Evolutionary conservation across 768 basidiomycete genomes (phyloP), one percentile per base, ranked within the genome.

Genomic region (Phanerodontia chrysosporium): DNA sequence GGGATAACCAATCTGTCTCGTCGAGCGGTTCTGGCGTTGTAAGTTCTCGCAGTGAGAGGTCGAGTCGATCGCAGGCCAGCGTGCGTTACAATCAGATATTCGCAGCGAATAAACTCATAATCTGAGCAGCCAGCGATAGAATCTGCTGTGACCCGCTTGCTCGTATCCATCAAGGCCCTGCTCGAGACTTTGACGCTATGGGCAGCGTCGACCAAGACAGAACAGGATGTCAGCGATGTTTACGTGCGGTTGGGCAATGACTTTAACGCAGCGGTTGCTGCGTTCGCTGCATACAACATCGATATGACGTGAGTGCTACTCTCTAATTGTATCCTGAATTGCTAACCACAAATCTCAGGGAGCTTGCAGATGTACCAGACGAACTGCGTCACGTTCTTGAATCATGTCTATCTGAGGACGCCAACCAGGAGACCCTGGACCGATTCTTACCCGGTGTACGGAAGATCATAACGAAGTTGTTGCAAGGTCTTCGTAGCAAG

Each of bases 241-340:
- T 99, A 99, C 73, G 97, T 99, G 55, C 84, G 86, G 56, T 79
- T 99, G 24, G 97, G 97, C 24, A 98, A 98, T 73, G 95, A 97
- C 70, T 98, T 99, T 78, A 98, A 98, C 69, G 83, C 85, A 16
- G 95, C 95, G 10, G 92, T 95, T 39, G 83, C 88, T 55, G 93
- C 95, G 1, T 99, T 99, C 70, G 81, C 82, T 2, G 77, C 81
- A 13, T 93, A 87, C 64, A 85, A 87, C 61, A 95, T 99, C 59
- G 85, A 90, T 61, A 98, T 98, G 90, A 78, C 80, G 96, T 98
- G 73, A 72, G 92, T 82, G 21, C 21, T n/a, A 24, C 45, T 21
- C 30, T 1, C 14, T 28, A 45, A 16, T 46, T 21, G 44, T 45
- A n/a, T 36, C 10, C 30, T n/a, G 21, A 48, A 25, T 28, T n/a